phyloP scores from a whole-genome alignment of 257 asterid genomes.

The Solanum arcanum region DNA sequence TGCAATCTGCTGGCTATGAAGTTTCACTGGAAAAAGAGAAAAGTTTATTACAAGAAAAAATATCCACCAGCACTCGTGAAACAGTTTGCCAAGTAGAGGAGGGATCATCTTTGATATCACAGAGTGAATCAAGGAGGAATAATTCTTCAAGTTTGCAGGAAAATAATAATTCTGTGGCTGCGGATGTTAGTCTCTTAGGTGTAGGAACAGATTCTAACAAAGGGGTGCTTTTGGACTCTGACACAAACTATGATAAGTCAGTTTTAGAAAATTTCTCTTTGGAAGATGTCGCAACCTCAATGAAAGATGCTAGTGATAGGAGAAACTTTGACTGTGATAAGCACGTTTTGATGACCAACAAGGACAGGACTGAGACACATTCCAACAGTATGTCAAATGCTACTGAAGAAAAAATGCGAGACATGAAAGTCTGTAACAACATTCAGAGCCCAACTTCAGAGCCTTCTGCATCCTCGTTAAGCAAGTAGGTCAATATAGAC shows the following conservation, averaged over 20 bases:
- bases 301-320: background rate
- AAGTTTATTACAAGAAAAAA: constrained; percentile 9
- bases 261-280: constrained; percentile 15
- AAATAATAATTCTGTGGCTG: constrained; percentile 13
- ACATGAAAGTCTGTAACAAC: constrained; percentile 8
- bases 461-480: constrained; percentile 10
- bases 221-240: constrained; percentile 12
- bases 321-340: background rate
- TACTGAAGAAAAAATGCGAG: constrained; percentile 14
- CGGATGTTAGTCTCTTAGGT: constrained; percentile 8
- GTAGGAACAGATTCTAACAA: constrained; percentile 19
- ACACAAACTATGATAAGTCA: constrained; percentile 9
- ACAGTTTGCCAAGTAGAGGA: constrained; percentile 22
- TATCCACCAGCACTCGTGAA: constrained; percentile 22
- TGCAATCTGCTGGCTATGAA: constrained; percentile 15
- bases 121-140: constrained; percentile 19
- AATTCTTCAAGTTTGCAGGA: constrained; percentile 23
- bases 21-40: constrained; percentile 19
- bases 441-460: constrained; percentile 18
- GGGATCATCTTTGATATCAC: constrained; percentile 14
- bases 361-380: background rate
- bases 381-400: constrained; percentile 2
- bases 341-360: background rate
- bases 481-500: constrained; percentile 24
- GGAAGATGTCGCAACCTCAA: background rate